A percentile compares a stretch with the other conserved stretches of the same genome.
phyloP scores from a whole-genome alignment of 257 asterid genomes.

The Cynanchum wilfordii region DNA sequence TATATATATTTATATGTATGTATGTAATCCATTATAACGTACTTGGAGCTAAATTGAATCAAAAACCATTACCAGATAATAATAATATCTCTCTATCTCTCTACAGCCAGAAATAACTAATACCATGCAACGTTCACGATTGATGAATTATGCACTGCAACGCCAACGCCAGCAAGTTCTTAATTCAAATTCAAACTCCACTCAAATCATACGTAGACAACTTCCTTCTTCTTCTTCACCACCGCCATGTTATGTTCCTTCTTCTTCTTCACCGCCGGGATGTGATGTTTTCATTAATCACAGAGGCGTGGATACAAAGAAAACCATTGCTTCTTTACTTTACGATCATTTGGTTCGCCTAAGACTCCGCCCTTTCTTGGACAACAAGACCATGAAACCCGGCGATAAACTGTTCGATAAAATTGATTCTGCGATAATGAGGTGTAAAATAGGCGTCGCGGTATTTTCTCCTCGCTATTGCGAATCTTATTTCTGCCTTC shows the following conservation, averaged over 20 bases:
- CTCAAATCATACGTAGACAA: background rate
- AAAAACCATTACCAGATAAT: background rate
- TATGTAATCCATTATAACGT: no score
- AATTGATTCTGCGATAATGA: slow-evolving; percentile 33
- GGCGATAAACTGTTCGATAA: slow-evolving; percentile 51
- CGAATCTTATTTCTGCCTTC: slow-evolving; percentile 50
- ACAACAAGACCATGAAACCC: slow-evolving; percentile 57
- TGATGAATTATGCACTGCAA: slow-evolving; percentile 14
- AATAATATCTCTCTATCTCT: background rate
- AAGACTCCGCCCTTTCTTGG: slow-evolving; percentile 34
- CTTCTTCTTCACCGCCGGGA: no score
- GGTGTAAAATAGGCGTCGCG: slow-evolving; percentile 45
- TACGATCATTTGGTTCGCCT: slow-evolving; percentile 36
- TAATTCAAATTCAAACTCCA: slow-evolving; percentile 8
- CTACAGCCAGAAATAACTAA: slow-evolving; percentile 9
- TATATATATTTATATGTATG: background rate
- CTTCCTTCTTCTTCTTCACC: background rate
- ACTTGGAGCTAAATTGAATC: no score
- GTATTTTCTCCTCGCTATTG: slow-evolving; percentile 53
- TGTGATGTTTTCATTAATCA: slow-evolving; percentile 60
- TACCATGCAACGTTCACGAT: slow-evolving; percentile 39
- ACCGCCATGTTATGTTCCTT: no score
- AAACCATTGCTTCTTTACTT: slow-evolving; percentile 33
- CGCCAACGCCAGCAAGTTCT: slow-evolving; percentile 6
- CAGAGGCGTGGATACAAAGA: slow-evolving; percentile 46